Conservation (phyloP, 331 rosid genomes). For the Arachis monticola region DNA sequence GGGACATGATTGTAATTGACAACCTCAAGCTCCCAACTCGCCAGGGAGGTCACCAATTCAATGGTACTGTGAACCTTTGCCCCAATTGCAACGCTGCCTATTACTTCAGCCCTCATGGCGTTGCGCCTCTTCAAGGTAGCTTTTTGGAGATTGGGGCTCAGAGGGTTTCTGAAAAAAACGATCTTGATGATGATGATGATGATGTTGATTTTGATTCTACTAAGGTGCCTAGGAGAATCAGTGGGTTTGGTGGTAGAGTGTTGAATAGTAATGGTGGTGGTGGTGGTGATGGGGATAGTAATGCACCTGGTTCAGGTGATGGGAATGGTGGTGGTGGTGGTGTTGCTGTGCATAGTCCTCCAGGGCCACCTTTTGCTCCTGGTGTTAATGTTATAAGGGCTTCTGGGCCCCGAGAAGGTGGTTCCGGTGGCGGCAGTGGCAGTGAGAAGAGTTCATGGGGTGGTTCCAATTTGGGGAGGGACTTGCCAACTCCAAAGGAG, state of each 20-base stretch:
- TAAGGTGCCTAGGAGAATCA: slow-evolving; percentile 31
- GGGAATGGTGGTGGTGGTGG: slow-evolving; percentile 51
- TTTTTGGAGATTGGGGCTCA: slow-evolving; percentile 64
- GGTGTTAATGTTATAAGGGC: slow-evolving; percentile 69
- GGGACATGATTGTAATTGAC: slow-evolving; percentile 58
- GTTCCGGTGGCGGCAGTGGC: slow-evolving; percentile 44
- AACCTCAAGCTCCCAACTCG: slow-evolving; percentile 50
- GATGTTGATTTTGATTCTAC: no score
- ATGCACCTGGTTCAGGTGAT: slow-evolving; percentile 19
- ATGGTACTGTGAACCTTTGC: slow-evolving; percentile 58
- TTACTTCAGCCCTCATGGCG: slow-evolving; percentile 61
- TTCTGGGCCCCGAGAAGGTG: slow-evolving; percentile 52
- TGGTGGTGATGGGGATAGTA: slow-evolving; percentile 55
- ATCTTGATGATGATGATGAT: slow-evolving; percentile 17
- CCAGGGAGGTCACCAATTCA: slow-evolving; percentile 33
- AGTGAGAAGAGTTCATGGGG: slow-evolving; percentile 70
- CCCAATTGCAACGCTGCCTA: slow-evolving; percentile 73
- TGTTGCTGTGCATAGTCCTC: slow-evolving; percentile 72
- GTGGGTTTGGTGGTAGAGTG: slow-evolving; percentile 24
- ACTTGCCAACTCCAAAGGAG: slow-evolving; percentile 85
- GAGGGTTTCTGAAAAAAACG: slow-evolving; percentile 27
- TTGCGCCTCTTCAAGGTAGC: slow-evolving; percentile 69
- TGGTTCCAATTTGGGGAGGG: slow-evolving; percentile 83
- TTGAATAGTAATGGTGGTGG: slow-evolving; percentile 38
- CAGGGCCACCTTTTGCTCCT: slow-evolving; percentile 74